Percentiles rank a stretch among this genome's conserved stretches.
Evolutionary conservation across 2,329 filamentous ascomycete species (phyloP).

Genomic region (Pleoardoris graminearum): DNA sequence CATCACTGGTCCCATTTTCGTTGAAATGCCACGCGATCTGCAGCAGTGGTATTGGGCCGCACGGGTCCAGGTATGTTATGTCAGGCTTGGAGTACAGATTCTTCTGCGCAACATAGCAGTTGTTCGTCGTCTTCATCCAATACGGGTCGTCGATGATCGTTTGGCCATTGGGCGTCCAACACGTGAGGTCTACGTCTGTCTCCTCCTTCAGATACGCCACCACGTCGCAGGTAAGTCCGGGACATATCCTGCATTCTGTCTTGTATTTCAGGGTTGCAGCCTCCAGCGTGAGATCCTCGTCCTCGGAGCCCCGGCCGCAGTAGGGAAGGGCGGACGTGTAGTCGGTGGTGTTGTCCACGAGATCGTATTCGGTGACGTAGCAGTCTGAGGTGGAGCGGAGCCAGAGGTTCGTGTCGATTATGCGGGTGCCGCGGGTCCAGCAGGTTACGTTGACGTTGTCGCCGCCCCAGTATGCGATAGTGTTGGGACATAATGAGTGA

Average conservation of each 20-base stretch:
- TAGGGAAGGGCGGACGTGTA: constrained; percentile 28
- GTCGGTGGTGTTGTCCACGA: constrained; percentile 29
- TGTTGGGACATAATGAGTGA: constrained; percentile 32
- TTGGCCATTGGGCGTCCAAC: constrained; percentile 31
- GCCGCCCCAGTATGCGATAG: constrained; percentile 18
- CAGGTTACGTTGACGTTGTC: constrained; percentile 32
- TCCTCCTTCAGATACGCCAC: constrained; percentile 29
- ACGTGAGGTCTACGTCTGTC: constrained; percentile 33
- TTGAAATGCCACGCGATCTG: constrained; percentile 26
- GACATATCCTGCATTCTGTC: constrained; percentile 33
- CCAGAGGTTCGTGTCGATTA: constrained; percentile 33
- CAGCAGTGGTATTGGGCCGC: constrained; percentile 33
- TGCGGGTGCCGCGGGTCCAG: constrained; percentile 35
- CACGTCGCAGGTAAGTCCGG: constrained; percentile 24
- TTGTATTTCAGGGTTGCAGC: constrained; percentile 32
- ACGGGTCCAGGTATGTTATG: constrained; percentile 29
- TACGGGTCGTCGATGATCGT: constrained; percentile 35
- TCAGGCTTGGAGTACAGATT: constrained; percentile 30
- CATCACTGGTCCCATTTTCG: constrained; percentile 23
- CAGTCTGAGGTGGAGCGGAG: constrained; percentile 32
- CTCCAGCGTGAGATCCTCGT: constrained; percentile 27
- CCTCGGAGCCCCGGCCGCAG: constrained; percentile 31
- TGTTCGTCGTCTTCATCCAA: constrained; percentile 37
- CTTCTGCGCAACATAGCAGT: constrained; percentile 36
- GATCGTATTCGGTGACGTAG: constrained; percentile 38